Evolutionary conservation across 2,329 filamentous ascomycete species (phyloP).

Genomic region (Coniochaeta ligniaria): DNA sequence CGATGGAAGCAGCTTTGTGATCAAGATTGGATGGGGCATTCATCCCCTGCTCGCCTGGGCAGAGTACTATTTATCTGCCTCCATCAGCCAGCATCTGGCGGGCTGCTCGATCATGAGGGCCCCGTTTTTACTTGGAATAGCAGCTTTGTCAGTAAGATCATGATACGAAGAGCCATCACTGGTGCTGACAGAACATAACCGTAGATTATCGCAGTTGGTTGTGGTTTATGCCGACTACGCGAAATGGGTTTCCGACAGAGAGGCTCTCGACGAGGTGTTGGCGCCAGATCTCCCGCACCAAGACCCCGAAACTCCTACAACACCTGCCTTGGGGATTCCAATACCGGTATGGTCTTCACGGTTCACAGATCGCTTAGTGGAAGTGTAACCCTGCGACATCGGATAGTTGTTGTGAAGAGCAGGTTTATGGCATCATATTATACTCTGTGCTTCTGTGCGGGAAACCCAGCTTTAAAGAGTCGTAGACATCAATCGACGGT

Average conservation of each 20-base stretch:
- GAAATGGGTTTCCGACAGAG: not conserved
- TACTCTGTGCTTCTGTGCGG: not conserved
- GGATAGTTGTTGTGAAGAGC: not conserved
- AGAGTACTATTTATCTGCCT: not conserved
- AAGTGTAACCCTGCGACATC: not conserved
- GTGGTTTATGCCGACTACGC: not conserved
- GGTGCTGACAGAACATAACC: not conserved
- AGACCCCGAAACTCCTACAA: not conserved
- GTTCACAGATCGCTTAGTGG: not conserved
- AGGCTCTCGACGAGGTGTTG: not conserved
- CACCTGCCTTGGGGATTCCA: not conserved
- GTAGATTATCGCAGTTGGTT: not conserved
- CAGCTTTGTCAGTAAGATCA: not conserved
- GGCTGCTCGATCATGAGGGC: not conserved
- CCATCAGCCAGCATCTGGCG: not conserved
- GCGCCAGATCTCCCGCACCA: not conserved
- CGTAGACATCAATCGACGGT: not conserved
- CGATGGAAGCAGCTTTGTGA: not conserved
- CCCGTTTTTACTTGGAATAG: not conserved
- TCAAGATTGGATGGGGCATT: not conserved
- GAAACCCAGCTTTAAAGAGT: not conserved
- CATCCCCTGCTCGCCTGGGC: not conserved
- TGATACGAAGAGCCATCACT: not conserved
- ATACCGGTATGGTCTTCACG: not conserved
- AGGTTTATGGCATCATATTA: not conserved